A percentile compares a stretch with the other conserved stretches of the same genome.
These are phyloP conservation scores for Penicillium sp. DNA, from an alignment of 2,329 filamentous ascomycete genomes.

Conservation along the genomic window DNA sequence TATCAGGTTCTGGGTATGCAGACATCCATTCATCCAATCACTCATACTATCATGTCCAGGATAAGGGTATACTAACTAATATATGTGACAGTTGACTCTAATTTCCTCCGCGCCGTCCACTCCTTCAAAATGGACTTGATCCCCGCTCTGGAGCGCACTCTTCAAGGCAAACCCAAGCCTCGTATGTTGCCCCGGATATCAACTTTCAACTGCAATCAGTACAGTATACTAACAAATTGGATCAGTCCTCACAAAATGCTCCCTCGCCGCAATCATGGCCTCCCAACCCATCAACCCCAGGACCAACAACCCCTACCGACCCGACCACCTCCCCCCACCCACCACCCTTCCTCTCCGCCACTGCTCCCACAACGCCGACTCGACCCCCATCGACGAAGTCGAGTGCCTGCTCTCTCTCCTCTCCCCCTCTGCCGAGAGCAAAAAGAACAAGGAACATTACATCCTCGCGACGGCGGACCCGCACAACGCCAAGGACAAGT, in stretches of 20 bases:
- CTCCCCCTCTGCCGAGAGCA: slow-evolving; percentile 30
- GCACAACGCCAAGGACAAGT: slow-evolving; percentile 21
- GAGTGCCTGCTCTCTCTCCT: slow-evolving; percentile 40
- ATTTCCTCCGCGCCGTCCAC: slow-evolving; percentile 71
- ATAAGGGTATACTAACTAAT: no score
- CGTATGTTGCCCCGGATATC: slow-evolving; percentile 43
- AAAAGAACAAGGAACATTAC: slow-evolving; percentile 43
- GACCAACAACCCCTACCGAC: slow-evolving; percentile 33
- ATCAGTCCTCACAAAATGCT: slow-evolving; percentile 65
- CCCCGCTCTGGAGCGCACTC: slow-evolving; percentile 65
- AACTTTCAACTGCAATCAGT: not conserved
- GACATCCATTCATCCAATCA: slow-evolving; percentile 7
- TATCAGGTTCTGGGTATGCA: slow-evolving; percentile 74
- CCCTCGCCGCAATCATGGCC: slow-evolving; percentile 38
- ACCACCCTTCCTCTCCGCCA: slow-evolving; percentile 41
- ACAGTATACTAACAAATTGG: slow-evolving; percentile 6
- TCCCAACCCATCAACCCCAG: slow-evolving; percentile 32
- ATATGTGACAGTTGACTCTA: slow-evolving; percentile 69
- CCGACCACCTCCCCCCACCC: slow-evolving; percentile 39
- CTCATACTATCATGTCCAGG: no score
- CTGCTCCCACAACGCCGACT: slow-evolving; percentile 40
- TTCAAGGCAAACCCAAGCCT: slow-evolving; percentile 77
- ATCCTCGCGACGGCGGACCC: slow-evolving; percentile 39
- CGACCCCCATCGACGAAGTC: slow-evolving; percentile 37
- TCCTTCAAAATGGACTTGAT: slow-evolving; percentile 85